Conservation (phyloP, 164 flowering plant genomes). For the Vitis labrusca region DNA sequence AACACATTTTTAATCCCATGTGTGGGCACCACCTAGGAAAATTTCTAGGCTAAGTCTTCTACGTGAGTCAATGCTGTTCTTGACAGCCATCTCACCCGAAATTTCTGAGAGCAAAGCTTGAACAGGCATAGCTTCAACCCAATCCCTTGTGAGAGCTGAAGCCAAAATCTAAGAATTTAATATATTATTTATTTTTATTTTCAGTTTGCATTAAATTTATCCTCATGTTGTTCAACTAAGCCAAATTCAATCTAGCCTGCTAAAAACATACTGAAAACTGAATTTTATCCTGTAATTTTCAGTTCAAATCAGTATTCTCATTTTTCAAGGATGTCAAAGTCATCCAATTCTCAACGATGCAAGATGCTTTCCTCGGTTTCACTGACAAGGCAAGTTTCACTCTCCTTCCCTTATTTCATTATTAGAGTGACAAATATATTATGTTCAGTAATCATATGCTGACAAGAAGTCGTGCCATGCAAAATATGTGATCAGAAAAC, state of each 20-base stretch:
- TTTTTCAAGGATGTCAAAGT: conserved; percentile 83
- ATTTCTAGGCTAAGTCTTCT: too few species aligned
- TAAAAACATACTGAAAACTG: neutral
- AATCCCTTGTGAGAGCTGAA: too few species aligned
- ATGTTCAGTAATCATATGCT: neutral
- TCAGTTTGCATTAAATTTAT: too few species aligned
- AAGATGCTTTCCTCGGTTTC: conserved; percentile 82
- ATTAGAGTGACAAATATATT: neutral
- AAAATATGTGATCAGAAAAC: conserved; percentile 39
- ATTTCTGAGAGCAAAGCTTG: too few species aligned
- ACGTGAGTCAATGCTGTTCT: too few species aligned
- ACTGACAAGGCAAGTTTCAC: conserved; percentile 61
- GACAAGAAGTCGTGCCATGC: neutral
- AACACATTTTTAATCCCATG: too few species aligned
- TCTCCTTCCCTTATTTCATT: neutral
- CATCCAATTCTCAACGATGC: conserved; percentile 83
- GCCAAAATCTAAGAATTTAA: too few species aligned
- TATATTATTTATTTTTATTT: too few species aligned
- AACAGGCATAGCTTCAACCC: too few species aligned
- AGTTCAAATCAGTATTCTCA: conserved; percentile 70
- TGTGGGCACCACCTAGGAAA: too few species aligned
- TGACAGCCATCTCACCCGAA: too few species aligned
- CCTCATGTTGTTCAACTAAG: too few species aligned
- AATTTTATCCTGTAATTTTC: conserved; percentile 12
- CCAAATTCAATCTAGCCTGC: neutral